A percentile compares a stretch with the other conserved stretches of the same genome.
phyloP scores from a whole-genome alignment of 1,284 basidiomycete species.

The Heterobasidion parviporum region DNA sequence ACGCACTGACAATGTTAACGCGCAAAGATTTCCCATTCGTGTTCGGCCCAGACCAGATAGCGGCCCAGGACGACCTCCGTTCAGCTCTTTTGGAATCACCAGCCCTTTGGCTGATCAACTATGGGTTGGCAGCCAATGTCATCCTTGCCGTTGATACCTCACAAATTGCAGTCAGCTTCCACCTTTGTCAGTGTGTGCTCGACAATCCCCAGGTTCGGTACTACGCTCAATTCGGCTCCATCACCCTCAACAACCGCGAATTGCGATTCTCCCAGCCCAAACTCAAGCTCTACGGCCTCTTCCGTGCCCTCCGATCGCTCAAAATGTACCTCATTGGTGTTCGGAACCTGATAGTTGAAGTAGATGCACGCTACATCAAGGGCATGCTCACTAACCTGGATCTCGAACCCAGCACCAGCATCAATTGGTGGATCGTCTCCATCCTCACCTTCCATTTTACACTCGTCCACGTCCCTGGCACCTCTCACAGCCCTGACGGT shows the following conservation, averaged over 20 bases:
- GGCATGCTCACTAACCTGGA: conserved; percentile 13
- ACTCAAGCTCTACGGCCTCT: conserved; percentile 31
- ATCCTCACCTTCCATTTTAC: conserved; percentile 29
- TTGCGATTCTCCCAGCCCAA: conserved; percentile 31
- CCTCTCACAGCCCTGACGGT: background rate
- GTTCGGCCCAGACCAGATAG: conserved; percentile 12
- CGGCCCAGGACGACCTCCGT: conserved; percentile 14
- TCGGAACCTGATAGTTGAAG: conserved; percentile 25
- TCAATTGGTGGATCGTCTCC: conserved; percentile 32
- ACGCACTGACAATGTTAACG: conserved; percentile 9
- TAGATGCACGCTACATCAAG: conserved; percentile 11
- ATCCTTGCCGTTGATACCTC: conserved; percentile 26
- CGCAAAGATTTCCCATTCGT: conserved; percentile 10
- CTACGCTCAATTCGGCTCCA: conserved; percentile 18
- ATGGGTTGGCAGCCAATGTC: conserved; percentile 14
- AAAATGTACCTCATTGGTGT: conserved; percentile 25
- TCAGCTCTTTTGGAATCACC: conserved; percentile 10
- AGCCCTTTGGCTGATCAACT: conserved; percentile 22
- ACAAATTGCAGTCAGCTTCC: conserved; percentile 22
- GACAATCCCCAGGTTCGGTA: conserved; percentile 1
- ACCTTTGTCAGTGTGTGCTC: conserved; percentile 19
- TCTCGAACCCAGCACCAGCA: conserved; percentile 22
- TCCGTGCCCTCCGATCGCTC: conserved; percentile 19
- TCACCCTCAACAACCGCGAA: conserved; percentile 27
- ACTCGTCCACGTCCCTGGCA: conserved; percentile 20